Base-by-base conservation (phyloP, 768 basidiomycete species). In the Dentipellis sp. region DNA sequence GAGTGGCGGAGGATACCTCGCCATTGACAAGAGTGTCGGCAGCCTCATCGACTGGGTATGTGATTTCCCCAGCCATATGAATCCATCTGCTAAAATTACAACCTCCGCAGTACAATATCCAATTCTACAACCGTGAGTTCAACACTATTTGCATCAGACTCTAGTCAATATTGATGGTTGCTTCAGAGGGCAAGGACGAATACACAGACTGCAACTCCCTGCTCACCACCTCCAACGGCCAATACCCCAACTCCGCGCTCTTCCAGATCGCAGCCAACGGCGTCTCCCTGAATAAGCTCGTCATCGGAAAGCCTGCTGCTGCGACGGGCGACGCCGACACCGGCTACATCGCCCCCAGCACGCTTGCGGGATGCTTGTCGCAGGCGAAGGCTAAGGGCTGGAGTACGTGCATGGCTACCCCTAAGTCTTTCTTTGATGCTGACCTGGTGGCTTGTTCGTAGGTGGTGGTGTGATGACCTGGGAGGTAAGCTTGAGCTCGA, bases 231-330 rank as follows among this genome's bases (percentile, higher is more conserved):
- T 78, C 77, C 0, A 71, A 75, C 8, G 65, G 67, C 9, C 55
- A 62, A 7, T 80, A 67, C 67, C 78, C 79, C 0, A 52, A 69
- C n/a, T 72, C 74, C 0, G 68, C 76, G 0, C 64, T 81, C 36
- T 76, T 80, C 65, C 70, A 80, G 59, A 78, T 80, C 53, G 77
- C 78, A 50, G 74, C 75, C 1, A 78, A 69, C 56, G 84, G 84
- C 19, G 78, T 89, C 9, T 65, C 74, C 1, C 63, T 81, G 47
- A 67, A 77, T 65, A 89, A 91, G 69, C 73, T 89, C 51, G 80
- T 89, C 58, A 86, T 91, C 63, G 87, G 86, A 4, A 91, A 91
- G 68, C 87, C 86, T 1, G 82, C 80, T 1, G 66, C 58, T 46
- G 55, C 74, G 0, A 16, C 11, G n/a, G 62, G 63, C 5, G 75